Percentiles rank a stretch among this genome's conserved stretches.
phyloP scores from a whole-genome alignment of 257 asterid species.

The Salvia miltiorrhiza region DNA sequence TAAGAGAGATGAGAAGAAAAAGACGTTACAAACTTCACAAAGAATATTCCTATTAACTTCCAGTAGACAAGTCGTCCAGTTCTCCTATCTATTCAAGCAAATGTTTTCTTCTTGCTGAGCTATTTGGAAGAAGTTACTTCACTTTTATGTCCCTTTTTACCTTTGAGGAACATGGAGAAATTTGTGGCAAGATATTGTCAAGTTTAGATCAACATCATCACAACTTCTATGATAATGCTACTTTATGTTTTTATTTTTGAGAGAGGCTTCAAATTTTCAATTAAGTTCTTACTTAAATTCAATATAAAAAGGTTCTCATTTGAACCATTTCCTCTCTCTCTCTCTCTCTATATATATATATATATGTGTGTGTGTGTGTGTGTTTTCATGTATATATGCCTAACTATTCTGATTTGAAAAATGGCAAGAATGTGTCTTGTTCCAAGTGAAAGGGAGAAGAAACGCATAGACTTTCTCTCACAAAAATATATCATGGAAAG shows the following conservation, averaged over 20 bases:
- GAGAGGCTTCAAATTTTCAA: background rate
- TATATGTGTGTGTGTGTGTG: too few species aligned
- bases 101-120: background rate
- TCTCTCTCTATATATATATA: too few species aligned
- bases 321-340: too few species aligned
- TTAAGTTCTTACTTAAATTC: background rate
- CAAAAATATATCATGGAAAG: background rate
- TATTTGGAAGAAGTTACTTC: background rate
- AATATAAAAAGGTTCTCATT: too few species aligned
- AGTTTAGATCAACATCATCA: background rate
- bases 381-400: background rate
- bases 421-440: background rate
- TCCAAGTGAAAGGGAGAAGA: background rate
- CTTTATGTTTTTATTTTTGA: constrained; percentile 1
- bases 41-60: background rate
- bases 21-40: constrained; percentile 5
- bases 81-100: background rate
- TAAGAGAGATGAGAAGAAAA: background rate
- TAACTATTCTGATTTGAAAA: background rate
- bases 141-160: background rate
- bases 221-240: background rate
- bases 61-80: constrained; percentile 1
- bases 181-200: background rate
- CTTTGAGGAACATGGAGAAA: background rate
- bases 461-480: background rate